Base-by-base conservation (phyloP, 2,329 filamentous ascomycete species). In the Chaetomium olivaceum region DNA sequence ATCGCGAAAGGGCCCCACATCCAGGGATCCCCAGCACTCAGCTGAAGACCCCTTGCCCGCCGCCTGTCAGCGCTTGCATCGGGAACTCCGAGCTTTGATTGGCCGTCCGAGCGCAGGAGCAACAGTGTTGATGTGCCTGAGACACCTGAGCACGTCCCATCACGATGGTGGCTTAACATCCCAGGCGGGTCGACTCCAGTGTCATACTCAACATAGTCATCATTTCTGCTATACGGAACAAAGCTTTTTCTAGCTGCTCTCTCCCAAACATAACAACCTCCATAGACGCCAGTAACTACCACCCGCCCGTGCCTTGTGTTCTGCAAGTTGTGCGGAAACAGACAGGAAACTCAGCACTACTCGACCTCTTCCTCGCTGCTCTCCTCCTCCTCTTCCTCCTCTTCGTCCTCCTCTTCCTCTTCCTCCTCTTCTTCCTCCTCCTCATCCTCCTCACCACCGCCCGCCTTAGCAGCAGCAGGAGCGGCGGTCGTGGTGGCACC, bases 401-500 rank as follows among this genome's bases (percentile, higher is more conserved):
- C 68, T 5, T 63, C 68, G 25, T 63, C 65, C 14, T 36, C 63
- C 33, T 58, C 55, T 21, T 43, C 33, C 4, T 43, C 43, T 3
- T 61, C 61, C 25, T 50, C 43, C 6, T 60, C 58, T 16, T 60
- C 58, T 16, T 60, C 58, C 19, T 62, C 65, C 2, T 63, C 57
- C 14, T 68, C 68, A 16, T 61, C 68, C 29, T 63, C 63, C 14
- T 36, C 63, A 9, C 16, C 57, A 6, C 36, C 61, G 48, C 61
- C 61, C n/a, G 48, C 64, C 54, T 68, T 65, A 9, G 19, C 68
- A 9, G 62, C 62, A 1, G 31, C 65, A 14, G 68, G 70, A 14
- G 65, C 71, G n/a, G 60, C 70, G 33, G 67, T 72, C 21, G 74
- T 76, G 66, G 79, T 75, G 3, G 91, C 90, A 72, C 93, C 89